phyloP scores from a whole-genome alignment of 768 basidiomycete genomes.

The Lactarius evosmus region DNA sequence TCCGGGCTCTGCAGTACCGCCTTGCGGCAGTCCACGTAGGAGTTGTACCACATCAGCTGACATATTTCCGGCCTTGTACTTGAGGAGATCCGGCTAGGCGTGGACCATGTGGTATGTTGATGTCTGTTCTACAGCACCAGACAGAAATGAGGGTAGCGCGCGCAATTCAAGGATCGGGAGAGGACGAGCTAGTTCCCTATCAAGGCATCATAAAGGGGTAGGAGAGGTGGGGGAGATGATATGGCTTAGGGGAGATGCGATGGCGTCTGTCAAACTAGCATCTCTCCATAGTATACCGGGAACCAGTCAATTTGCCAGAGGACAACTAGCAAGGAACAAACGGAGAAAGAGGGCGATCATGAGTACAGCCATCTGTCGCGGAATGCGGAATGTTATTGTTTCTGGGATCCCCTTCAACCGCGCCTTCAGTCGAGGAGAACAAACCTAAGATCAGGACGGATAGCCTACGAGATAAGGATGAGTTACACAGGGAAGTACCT shows the following conservation, averaged over 20 bases:
- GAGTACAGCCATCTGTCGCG: conserved; percentile 8
- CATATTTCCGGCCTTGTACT: too few species aligned
- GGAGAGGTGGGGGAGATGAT: neutral
- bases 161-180: neutral
- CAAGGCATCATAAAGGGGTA: neutral
- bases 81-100: neutral
- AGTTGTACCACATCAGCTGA: too few species aligned
- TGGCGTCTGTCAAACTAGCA: neutral
- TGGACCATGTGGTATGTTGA: neutral
- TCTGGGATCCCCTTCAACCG: neutral
- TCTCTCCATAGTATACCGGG: neutral
- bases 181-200: neutral
- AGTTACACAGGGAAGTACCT: neutral
- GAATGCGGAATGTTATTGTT: neutral
- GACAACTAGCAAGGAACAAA: neutral
- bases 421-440: neutral
- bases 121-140: neutral
- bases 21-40: neutral
- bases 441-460: conserved; percentile 3
- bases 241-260: neutral
- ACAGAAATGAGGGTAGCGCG: neutral
- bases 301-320: neutral
- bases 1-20: neutral
- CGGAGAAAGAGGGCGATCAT: neutral
- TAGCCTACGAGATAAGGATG: neutral